A percentile compares a stretch with the other conserved stretches of the same genome.
These are phyloP conservation scores for Anthostomella pinea DNA, from an alignment of 2,329 filamentous ascomycete species.

Conservation along the genomic window DNA sequence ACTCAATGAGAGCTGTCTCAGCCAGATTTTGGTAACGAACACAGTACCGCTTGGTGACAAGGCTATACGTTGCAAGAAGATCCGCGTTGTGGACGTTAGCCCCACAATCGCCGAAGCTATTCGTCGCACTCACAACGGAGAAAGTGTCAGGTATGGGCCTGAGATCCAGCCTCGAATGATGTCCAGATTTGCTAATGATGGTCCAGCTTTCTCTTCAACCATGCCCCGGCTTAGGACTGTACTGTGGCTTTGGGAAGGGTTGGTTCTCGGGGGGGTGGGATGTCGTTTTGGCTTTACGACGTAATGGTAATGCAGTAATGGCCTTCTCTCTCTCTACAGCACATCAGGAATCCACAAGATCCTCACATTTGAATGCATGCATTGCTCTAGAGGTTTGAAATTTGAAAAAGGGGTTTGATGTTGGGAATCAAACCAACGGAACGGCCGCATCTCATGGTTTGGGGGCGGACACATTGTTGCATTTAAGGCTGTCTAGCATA, in stretches of 20 bases:
- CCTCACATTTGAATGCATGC: too few species aligned
- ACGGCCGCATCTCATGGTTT: too few species aligned
- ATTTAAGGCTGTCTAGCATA: constrained; percentile 3
- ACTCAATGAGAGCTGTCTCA: constrained; percentile 66
- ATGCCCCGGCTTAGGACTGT: constrained; percentile 31
- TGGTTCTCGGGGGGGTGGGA: too few species aligned
- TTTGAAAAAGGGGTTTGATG: too few species aligned
- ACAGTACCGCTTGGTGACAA: constrained; percentile 76
- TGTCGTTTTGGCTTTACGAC: too few species aligned
- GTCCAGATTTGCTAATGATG: constrained; percentile 2
- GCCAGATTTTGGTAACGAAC: constrained; percentile 73
- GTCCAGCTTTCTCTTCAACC: constrained; percentile 32
- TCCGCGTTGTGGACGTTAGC: constrained; percentile 76
- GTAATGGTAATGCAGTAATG: too few species aligned
- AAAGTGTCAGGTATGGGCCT: constrained; percentile 54
- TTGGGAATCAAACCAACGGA: too few species aligned
- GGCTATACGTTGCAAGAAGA: constrained; percentile 64
- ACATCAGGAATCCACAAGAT: too few species aligned
- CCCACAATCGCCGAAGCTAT: constrained; percentile 63
- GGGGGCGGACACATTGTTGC: too few species aligned
- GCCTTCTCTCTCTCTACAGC: too few species aligned
- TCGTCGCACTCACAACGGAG: constrained; percentile 57
- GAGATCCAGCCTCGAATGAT: constrained; percentile 33
- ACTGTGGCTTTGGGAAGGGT: too few species aligned
- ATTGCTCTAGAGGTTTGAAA: too few species aligned